Percentiles rank a stretch among this genome's conserved stretches.
Evolutionary conservation across 305 asterid genomes (phyloP).

Genomic region (Fraxinus baroniana): DNA sequence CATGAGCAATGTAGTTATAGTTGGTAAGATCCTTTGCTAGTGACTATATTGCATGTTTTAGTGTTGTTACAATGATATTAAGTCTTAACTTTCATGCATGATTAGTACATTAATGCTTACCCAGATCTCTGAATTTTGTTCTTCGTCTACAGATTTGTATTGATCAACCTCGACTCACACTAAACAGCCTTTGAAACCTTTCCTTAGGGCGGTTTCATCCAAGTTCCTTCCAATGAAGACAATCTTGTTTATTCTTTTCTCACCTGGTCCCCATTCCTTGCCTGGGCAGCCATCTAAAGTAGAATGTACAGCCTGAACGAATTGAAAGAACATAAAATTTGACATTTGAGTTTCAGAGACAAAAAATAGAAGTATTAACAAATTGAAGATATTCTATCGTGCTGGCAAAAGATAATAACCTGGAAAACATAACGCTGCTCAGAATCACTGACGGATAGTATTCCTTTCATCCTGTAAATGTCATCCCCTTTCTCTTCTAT

Average conservation of each 20-base stretch:
- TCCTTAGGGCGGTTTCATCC: slow-evolving; percentile 73
- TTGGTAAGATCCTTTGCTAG: neutral
- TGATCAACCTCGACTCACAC: slow-evolving; percentile 30
- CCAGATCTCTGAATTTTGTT: neutral
- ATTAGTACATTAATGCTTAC: neutral
- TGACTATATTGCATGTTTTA: neutral
- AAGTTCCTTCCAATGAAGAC: slow-evolving; percentile 85
- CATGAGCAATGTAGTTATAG: neutral
- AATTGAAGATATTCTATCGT: neutral
- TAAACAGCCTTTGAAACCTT: slow-evolving; percentile 89
- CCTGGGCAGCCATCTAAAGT: slow-evolving; percentile 86
- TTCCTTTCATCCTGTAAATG: slow-evolving; percentile 90
- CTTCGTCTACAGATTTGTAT: neutral
- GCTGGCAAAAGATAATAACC: slow-evolving; percentile 37
- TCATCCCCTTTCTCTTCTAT: slow-evolving; percentile 89
- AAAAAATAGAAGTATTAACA: neutral
- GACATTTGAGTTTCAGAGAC: neutral
- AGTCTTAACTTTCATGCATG: neutral
- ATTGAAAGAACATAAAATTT: neutral
- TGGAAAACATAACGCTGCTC: slow-evolving; percentile 87
- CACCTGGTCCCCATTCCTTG: slow-evolving; percentile 70
- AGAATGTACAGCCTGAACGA: slow-evolving; percentile 74
- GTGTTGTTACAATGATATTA: neutral
- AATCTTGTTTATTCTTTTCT: slow-evolving; percentile 79
- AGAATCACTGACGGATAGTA: slow-evolving; percentile 66